Conservation (phyloP, 2,329 filamentous ascomycete genomes). For the Botrytis byssoidea region DNA sequence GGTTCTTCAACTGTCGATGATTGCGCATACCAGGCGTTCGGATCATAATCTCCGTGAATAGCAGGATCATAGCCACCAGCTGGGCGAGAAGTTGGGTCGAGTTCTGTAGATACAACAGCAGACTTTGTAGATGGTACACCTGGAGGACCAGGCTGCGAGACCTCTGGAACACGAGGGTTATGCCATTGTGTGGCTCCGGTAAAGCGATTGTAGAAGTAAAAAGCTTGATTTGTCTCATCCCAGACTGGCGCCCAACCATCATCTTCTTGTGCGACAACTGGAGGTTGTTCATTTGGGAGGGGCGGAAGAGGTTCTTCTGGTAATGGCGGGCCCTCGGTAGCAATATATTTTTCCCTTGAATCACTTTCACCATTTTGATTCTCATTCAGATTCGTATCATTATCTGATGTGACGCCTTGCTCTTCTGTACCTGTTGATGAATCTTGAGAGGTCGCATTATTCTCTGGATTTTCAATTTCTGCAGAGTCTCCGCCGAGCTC, state of each 20-base stretch:
- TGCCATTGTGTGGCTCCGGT: constrained; percentile 78
- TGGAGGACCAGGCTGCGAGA: constrained; percentile 29
- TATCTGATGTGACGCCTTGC: constrained; percentile 21
- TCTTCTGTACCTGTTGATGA: not conserved
- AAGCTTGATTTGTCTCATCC: constrained; percentile 66
- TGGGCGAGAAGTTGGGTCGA: constrained; percentile 41
- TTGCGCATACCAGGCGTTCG: constrained; percentile 89
- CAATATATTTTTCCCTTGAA: constrained; percentile 16
- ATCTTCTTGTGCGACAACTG: constrained; percentile 53
- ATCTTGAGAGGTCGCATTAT: not conserved
- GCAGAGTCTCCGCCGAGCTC: not conserved
- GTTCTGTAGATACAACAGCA: constrained; percentile 30
- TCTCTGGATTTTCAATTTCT: not conserved
- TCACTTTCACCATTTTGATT: constrained; percentile 24
- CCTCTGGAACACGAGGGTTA: constrained; percentile 70
- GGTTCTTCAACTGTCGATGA: constrained; percentile 44
- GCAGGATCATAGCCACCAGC: constrained; percentile 88
- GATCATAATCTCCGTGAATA: constrained; percentile 95
- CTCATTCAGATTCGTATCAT: constrained; percentile 24
- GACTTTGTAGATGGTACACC: constrained; percentile 37
- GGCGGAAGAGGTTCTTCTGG: constrained; percentile 36
- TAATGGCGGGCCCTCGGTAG: constrained; percentile 35
- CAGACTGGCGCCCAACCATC: constrained; percentile 81
- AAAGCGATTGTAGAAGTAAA: constrained; percentile 83
- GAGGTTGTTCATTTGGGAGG: constrained; percentile 45